Evolutionary conservation across 345 rosid species (phyloP).

Genomic region (Linum usitatissimum): DNA sequence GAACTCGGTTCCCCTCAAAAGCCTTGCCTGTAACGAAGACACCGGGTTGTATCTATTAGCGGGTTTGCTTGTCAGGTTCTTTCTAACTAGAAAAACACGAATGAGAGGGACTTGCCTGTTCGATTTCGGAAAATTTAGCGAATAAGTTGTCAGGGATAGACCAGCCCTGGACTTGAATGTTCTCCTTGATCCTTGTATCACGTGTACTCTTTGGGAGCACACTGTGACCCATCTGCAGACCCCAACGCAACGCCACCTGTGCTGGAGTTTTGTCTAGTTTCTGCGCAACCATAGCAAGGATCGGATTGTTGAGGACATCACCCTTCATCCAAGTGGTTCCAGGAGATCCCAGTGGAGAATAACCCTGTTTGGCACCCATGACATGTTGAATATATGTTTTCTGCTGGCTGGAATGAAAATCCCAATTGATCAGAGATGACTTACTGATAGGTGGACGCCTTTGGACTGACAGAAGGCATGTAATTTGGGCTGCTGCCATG

Average conservation of each 20-base stretch:
- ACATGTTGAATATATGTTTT: neutral
- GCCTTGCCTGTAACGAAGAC: constrained; percentile 26
- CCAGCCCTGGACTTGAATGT: constrained; percentile 6
- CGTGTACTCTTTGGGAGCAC: constrained; percentile 3
- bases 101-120: constrained; percentile 8
- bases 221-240: constrained; percentile 11
- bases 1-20: constrained; percentile 17
- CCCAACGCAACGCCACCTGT: constrained; percentile 7
- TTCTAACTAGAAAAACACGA: neutral
- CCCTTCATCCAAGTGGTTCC: neutral
- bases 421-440: neutral
- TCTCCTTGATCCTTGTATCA: constrained; percentile 5
- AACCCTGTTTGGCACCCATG: constrained; percentile 18
- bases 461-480: constrained; percentile 3
- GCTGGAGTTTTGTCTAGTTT: constrained; percentile 6
- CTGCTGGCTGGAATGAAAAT: no score
- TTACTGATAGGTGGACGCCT: constrained; percentile 3
- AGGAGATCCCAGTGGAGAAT: constrained; percentile 9
- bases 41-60: no score
- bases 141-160: constrained; percentile 4
- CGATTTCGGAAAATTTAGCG: constrained; percentile 9
- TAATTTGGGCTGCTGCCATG: constrained; percentile 5
- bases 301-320: constrained; percentile 1
- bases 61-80: neutral
- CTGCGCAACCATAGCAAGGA: neutral